phyloP scores from a whole-genome alignment of 352 stramenopile species.

The Phytophthora podocarpi region DNA sequence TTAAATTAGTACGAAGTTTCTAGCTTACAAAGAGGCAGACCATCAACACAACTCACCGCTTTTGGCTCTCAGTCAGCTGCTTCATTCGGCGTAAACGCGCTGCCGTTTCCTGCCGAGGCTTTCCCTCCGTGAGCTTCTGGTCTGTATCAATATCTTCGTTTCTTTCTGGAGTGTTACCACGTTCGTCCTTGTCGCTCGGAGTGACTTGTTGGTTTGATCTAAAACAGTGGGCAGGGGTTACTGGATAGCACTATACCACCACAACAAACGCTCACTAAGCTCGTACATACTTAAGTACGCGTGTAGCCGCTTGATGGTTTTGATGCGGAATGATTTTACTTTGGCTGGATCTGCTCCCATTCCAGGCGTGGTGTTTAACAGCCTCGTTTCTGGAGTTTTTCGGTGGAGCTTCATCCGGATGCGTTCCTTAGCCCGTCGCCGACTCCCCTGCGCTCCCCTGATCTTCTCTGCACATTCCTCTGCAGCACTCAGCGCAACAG shows the following conservation, averaged over 20 bases:
- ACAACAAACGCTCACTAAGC: background rate
- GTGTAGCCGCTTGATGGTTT: slow-evolving; percentile 7
- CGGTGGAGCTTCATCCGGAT: slow-evolving; percentile 38
- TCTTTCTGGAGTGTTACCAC: background rate
- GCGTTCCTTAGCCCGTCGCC: slow-evolving; percentile 52
- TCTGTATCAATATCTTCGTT: slow-evolving; percentile 33
- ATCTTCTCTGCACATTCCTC: slow-evolving; percentile 40
- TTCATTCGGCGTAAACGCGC: slow-evolving; percentile 51
- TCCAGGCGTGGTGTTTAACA: background rate
- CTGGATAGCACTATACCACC: background rate
- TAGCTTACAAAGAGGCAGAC: too few species aligned
- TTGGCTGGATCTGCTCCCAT: background rate
- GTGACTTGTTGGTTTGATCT: slow-evolving; percentile 12
- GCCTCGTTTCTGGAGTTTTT: slow-evolving; percentile 1
- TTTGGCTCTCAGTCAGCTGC: slow-evolving; percentile 45
- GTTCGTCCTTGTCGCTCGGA: background rate
- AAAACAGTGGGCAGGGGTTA: slow-evolving; percentile 1
- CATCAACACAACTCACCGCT: slow-evolving; percentile 31
- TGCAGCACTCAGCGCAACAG: slow-evolving; percentile 13
- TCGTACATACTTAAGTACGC: too few species aligned
- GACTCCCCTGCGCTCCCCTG: slow-evolving; percentile 40
- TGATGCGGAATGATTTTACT: slow-evolving; percentile 11
- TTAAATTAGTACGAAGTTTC: too few species aligned
- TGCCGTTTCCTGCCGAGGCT: slow-evolving; percentile 53
- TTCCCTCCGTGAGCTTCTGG: slow-evolving; percentile 44